phyloP scores from a whole-genome alignment of 768 basidiomycete genomes.

The Rossbeevera mucosa region DNA sequence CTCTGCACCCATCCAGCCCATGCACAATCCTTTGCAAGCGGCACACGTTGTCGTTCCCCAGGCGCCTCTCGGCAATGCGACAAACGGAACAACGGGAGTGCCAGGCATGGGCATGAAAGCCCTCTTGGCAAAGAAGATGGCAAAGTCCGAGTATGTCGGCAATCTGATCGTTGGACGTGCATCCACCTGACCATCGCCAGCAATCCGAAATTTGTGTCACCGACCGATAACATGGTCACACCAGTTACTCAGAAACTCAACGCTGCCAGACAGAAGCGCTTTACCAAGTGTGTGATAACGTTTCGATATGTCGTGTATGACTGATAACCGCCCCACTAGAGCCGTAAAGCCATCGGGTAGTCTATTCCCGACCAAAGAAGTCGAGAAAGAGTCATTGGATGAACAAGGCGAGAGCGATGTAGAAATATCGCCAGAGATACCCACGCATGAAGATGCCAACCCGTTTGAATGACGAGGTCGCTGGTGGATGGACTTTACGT shows the following conservation, averaged over 20 bases:
- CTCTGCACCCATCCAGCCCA: conserved; percentile 63
- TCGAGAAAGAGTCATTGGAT: conserved; percentile 32
- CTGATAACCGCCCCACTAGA: conserved; percentile 32
- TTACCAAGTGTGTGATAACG: conserved; percentile 62
- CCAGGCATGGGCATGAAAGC: conserved; percentile 87
- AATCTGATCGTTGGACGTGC: not conserved
- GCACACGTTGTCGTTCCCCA: conserved; percentile 75
- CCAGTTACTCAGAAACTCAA: conserved; percentile 90
- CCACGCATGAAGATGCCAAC: conserved; percentile 59
- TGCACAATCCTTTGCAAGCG: conserved; percentile 81
- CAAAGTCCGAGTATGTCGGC: conserved; percentile 71
- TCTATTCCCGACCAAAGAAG: conserved; percentile 46
- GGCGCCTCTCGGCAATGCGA: conserved; percentile 69
- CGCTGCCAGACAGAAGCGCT: conserved; percentile 90
- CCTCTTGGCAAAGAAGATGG: conserved; percentile 88
- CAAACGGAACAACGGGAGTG: conserved; percentile 48
- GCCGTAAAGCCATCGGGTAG: conserved; percentile 55
- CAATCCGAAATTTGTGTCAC: conserved; percentile 86
- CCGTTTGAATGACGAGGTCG: conserved; percentile 47
- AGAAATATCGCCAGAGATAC: conserved; percentile 29
- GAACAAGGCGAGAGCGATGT: conserved; percentile 38
- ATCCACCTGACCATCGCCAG: conserved; percentile 36
- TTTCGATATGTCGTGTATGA: conserved; percentile 1
- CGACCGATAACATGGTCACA: conserved; percentile 93
- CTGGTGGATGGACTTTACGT: conserved; percentile 3